Evolutionary conservation across 805 yeast genomes (phyloP).

Genomic region (Pichia cabralensis): DNA sequence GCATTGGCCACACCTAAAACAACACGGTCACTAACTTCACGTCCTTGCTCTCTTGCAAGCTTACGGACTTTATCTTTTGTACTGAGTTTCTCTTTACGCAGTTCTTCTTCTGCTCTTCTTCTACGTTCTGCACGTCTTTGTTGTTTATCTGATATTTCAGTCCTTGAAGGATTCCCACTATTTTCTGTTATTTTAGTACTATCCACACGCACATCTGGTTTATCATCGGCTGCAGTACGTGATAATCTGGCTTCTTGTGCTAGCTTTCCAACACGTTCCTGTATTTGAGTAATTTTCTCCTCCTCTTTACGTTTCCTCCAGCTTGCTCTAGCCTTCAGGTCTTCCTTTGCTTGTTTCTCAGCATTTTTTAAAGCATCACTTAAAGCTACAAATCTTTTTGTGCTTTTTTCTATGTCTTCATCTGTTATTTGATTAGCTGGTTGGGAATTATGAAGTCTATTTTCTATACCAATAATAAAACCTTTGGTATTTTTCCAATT

Average conservation of each 20-base stretch:
- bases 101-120: conserved; percentile 37
- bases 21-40: conserved; percentile 49
- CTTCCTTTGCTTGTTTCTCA: conserved; percentile 49
- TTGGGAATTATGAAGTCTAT: conserved; percentile 51
- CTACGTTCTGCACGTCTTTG: conserved; percentile 34
- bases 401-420: conserved; percentile 33
- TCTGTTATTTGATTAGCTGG: conserved; percentile 10
- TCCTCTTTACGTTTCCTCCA: conserved; percentile 29
- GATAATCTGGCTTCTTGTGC: conserved; percentile 38
- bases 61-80: conserved; percentile 33
- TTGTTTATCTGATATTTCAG: conserved; percentile 27
- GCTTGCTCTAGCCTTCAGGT: conserved; percentile 40
- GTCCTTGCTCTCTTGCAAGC: conserved; percentile 34
- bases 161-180: conserved; percentile 6
- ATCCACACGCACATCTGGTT: too few species aligned
- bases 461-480: conserved; percentile 70
- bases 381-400: conserved; percentile 40
- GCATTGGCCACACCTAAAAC: conserved; percentile 34
- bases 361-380: conserved; percentile 68
- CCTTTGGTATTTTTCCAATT: conserved; percentile 96
- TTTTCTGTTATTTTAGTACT: too few species aligned
- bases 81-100: conserved; percentile 34
- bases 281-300: conserved; percentile 38
- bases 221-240: background rate
- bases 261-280: conserved; percentile 37